Base-by-base conservation (phyloP, 768 basidiomycete genomes). In the Asterophora parasitica region DNA sequence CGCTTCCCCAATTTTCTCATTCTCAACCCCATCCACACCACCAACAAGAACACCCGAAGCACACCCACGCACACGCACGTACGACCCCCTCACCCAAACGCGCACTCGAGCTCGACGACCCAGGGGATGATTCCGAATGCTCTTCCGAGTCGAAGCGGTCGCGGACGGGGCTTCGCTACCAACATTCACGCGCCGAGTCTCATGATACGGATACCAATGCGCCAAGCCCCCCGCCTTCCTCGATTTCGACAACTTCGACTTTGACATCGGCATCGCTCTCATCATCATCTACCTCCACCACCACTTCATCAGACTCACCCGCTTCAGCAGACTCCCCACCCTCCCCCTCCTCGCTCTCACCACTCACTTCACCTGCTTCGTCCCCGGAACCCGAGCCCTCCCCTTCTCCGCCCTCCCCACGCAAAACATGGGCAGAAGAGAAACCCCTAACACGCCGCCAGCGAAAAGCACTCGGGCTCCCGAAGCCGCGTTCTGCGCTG, bases 381-480 rank as follows among this genome's bases (percentile, higher is more conserved):
- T 46, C 45, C 13, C 27, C 45, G 27, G 51, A 44, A 30, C 63
- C 59, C 44, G 37, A 55, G 49, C 50, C 56, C 49, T 49, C 23
- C 3, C n/a, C n/a, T n/a, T n/a, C n/a, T n/a, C n/a, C n/a, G n/a
- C n/a, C n/a, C n/a, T n/a, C n/a, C n/a, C n/a, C n/a, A n/a, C n/a
- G n/a, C n/a, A n/a, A n/a, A n/a, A n/a, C n/a, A n/a, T n/a, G n/a
- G n/a, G n/a, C n/a, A n/a, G n/a, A 34, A 4, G 67, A 70, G 53
- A 72, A 65, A 38, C 72, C 70, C 5, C 45, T 90, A 38, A 90
- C 86, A 6, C 68, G 82, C 40, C 68, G 86, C 16, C 79, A 91
- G 64, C 72, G 83, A 28, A 89, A 83, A 65, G 70, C 69, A n/a
- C 69, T 83, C 9, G 83, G 84, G 1, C 61, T 89, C 35, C 85